These are phyloP conservation scores for Alternaria ventricosa DNA, from an alignment of 2,329 filamentous ascomycete genomes.

Conservation along the genomic window DNA sequence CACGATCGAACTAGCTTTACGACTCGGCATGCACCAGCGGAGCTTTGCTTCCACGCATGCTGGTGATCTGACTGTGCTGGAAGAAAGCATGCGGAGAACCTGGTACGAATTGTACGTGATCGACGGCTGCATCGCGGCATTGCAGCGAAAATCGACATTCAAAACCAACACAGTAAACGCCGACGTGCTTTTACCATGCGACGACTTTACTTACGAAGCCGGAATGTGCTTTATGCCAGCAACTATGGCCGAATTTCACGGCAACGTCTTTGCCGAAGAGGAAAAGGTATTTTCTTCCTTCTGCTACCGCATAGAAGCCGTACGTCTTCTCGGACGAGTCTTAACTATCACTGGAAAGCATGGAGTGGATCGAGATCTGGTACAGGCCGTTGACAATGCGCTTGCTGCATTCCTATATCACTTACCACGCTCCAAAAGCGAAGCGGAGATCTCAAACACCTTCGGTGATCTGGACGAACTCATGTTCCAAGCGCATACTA, in stretches of 20 bases:
- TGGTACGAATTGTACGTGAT: constrained; percentile 85
- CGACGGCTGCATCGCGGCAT: constrained; percentile 79
- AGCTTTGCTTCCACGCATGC: constrained; percentile 69
- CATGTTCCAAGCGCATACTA: constrained; percentile 86
- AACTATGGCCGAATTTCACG: constrained; percentile 75
- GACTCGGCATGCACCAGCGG: constrained; percentile 74
- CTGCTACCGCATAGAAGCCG: constrained; percentile 79
- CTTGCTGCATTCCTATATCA: constrained; percentile 78
- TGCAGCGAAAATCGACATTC: constrained; percentile 73
- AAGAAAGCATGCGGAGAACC: constrained; percentile 82
- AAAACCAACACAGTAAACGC: constrained; percentile 67
- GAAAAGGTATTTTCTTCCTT: constrained; percentile 78
- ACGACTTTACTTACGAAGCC: constrained; percentile 67
- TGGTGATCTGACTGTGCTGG: constrained; percentile 66
- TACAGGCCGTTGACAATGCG: constrained; percentile 64
- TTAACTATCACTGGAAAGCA: constrained; percentile 55
- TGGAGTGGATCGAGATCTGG: constrained; percentile 40
- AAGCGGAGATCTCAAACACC: constrained; percentile 70
- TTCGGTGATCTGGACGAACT: constrained; percentile 79
- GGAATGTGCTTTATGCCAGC: constrained; percentile 18
- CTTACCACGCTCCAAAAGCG: constrained; percentile 67
- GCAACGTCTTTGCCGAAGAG: constrained; percentile 71
- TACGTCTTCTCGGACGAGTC: constrained; percentile 75
- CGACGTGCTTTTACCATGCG: constrained; percentile 77
- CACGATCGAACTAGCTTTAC: constrained; percentile 73